Base-by-base conservation (phyloP, 2,329 filamentous ascomycete species). In the Xylaria multiplex region DNA sequence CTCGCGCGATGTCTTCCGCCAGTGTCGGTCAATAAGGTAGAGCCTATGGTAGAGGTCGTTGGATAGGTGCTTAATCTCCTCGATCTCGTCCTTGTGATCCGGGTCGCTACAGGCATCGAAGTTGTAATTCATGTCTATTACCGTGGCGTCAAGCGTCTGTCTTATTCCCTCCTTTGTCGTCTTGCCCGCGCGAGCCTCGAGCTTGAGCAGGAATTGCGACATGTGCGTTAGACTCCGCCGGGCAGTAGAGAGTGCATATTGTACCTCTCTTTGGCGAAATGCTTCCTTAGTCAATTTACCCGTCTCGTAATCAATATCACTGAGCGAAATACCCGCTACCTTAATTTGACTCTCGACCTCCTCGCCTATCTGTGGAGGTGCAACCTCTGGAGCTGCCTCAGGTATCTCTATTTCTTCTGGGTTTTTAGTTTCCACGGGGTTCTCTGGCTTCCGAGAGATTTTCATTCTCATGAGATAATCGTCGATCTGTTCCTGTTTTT, bases 121-220 rank as follows among this genome's bases (percentile, higher is more conserved):
- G 27, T 65, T 55, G 50, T 70, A 64, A 6, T 63, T 54, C 24
- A 40, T 61, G 22, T 73, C 68, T 1, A 49, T 46, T 1, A 73
- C 69, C 5, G 73, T 76, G 0, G 73, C 71, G 57, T 76, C 75
- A 2, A 76, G 70, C 1, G 75, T 75, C 24, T 71, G 70, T 16
- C 74, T 67, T 24, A 77, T 74, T 0, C 71, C 71, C 40, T 76
- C 72, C 8, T 76, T 76, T 11, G 71, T 71, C 5, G 71, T 62
- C 30, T 73, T 73, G 7, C 71, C 69, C 8, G 73, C 65, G 16
- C 74, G 71, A 9, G 69, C 73, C 57, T 77, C 73, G 14, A 76
- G 61, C 57, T 77, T 77, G 1, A 77, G 67, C n/a, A 76, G 32
- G 54, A 73, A 75, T 58, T 77, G 73, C 1, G 71, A 72, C 6